phyloP scores from a whole-genome alignment of 345 rosid genomes.

The Melaleuca quinquenervia region DNA sequence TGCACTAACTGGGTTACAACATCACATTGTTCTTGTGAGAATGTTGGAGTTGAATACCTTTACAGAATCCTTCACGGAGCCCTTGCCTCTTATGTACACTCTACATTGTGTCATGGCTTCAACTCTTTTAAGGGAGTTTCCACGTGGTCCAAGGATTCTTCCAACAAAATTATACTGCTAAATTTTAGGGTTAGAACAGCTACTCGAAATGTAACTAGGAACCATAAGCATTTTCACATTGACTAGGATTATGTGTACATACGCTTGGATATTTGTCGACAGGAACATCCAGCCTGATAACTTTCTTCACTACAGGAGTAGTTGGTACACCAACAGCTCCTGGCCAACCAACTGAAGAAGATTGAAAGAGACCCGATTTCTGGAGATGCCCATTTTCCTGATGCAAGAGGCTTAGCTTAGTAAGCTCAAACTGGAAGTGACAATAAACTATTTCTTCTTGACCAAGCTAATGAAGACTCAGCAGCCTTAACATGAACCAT shows the following conservation, averaged over 20 bases:
- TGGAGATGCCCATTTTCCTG: constrained; percentile 77
- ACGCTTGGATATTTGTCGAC: constrained; percentile 87
- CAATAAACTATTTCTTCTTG: neutral
- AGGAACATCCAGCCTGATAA: constrained; percentile 86
- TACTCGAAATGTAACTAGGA: neutral
- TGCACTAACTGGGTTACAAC: neutral
- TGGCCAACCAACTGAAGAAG: constrained; percentile 66
- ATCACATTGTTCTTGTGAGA: neutral
- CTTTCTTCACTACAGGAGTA: constrained; percentile 58
- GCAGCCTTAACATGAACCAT: neutral
- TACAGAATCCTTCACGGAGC: constrained; percentile 78
- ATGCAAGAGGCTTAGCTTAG: constrained; percentile 4
- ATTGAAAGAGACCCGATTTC: constrained; percentile 50
- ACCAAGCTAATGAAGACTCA: neutral
- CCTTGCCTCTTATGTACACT: constrained; percentile 86
- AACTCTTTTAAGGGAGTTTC: constrained; percentile 89
- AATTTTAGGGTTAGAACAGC: neutral
- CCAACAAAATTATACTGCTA: constrained; percentile 92
- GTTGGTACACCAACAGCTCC: constrained; percentile 55
- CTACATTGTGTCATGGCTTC: constrained; percentile 77
- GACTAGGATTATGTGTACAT: constrained; percentile 10
- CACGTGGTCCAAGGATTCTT: constrained; percentile 93
- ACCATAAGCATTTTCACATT: neutral
- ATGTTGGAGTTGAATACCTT: constrained; percentile 38
- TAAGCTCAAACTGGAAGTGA: neutral